A percentile compares a stretch with the other conserved stretches of the same genome.
These are phyloP conservation scores for Fusarium sp. DNA, from an alignment of 2,329 filamentous ascomycete genomes.

Conservation along the genomic window DNA sequence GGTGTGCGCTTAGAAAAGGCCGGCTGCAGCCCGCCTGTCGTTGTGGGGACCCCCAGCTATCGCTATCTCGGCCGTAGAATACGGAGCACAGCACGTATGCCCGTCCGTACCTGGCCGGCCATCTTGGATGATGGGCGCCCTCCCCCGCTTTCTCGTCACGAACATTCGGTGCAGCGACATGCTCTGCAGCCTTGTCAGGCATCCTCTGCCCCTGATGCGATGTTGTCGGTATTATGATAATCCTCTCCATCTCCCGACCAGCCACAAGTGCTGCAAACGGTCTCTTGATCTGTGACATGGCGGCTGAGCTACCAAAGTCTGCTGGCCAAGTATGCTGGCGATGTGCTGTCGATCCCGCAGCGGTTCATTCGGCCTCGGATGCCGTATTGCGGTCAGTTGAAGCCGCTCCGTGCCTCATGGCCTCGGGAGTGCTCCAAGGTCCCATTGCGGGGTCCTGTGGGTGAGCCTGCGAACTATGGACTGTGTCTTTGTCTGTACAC, in stretches of 20 bases:
- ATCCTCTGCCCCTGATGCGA: conserved; percentile 19
- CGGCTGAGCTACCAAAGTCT: conserved; percentile 14
- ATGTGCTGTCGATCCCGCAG: conserved; percentile 11
- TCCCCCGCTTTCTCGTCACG: conserved; percentile 39
- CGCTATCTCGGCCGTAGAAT: conserved; percentile 42
- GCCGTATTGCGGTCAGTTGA: conserved; percentile 3
- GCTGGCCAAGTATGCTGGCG: conserved; percentile 16
- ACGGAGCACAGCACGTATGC: conserved; percentile 36
- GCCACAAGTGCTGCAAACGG: neutral
- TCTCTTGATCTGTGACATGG: neutral
- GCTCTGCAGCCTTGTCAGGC: conserved; percentile 44
- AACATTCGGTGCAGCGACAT: conserved; percentile 36
- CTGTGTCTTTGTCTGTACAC: conserved; percentile 33
- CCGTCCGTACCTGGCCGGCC: conserved; percentile 25
- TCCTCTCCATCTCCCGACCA: neutral
- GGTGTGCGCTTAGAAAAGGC: conserved; percentile 34
- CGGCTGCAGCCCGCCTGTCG: conserved; percentile 22
- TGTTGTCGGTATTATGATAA: conserved; percentile 8
- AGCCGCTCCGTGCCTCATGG: conserved; percentile 6
- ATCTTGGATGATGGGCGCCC: conserved; percentile 27
- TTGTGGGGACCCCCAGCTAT: conserved; percentile 40
- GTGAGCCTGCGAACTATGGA: conserved; percentile 19
- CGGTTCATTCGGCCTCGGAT: conserved; percentile 10
- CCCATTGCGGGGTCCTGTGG: conserved; percentile 33
- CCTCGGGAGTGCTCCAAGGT: conserved; percentile 14